Base-by-base conservation (phyloP, 2,329 filamentous ascomycete species). In the Alternaria postmessia region DNA sequence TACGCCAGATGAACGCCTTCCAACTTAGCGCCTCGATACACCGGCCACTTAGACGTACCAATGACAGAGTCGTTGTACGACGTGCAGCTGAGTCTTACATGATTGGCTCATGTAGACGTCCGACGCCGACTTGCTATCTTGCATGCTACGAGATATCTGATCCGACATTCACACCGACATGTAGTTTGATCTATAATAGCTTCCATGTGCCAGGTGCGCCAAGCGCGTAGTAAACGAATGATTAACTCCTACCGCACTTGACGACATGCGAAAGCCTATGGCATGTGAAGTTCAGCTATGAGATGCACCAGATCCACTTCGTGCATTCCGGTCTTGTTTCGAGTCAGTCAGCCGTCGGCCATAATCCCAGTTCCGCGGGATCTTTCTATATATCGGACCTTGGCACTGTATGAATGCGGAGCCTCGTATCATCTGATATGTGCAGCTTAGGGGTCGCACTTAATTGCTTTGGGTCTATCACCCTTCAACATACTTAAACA, bases 121-220 rank as follows among this genome's bases (percentile, higher is more conserved):
- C 51, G 53, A 62, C 52, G 54, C 56, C 51, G 46, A 55, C 44
- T 20, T 22, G 38, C 47, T 54, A 49, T 38, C 51, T 52, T 46
- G 42, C 22, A 32, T 49, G 20, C 20, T 30, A 43, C 51, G 20
- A 39, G 51, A 57, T 49, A 44, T 24, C 28, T 46, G 61, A 38
- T 56, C 59, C 63, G 62, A 66, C 51, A 62, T 67, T 65, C 54
- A 54, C 44, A 38, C 67, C 62, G 62, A 64, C 46, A 43, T 30
- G 38, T 22, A 12, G 41, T 16, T 32, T 34, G 24, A 28, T 44
- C 28, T 43, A 34, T 30, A 46, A 8, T 22, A 39, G 38, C 18
- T 22, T 26, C 46, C 26, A 38, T 28, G 28, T 46, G 7, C n/a
- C 12, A 43, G 26, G 38, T 39, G 20, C 52, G 36, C 51, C 41